Evolutionary conservation across 2,329 filamentous ascomycete genomes (phyloP).

Genomic region (Fusarium virguliforme): DNA sequence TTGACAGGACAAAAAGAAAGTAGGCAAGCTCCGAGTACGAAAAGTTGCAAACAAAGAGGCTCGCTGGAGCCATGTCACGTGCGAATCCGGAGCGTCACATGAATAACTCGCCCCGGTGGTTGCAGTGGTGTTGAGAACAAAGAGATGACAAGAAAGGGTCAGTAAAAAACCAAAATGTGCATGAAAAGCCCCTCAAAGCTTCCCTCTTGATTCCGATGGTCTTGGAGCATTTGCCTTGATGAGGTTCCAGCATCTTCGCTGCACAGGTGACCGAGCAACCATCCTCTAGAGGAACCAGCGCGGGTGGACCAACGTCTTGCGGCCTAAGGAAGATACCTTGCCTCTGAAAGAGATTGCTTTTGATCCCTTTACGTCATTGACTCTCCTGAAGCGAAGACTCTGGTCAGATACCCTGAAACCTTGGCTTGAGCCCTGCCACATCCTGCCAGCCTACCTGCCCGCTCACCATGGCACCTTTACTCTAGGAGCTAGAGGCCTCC

Average conservation of each 20-base stretch:
- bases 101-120: neutral
- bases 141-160: neutral
- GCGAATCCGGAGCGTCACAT: neutral
- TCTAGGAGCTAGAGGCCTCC: neutral
- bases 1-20: neutral
- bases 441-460: neutral
- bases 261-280: neutral
- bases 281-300: neutral
- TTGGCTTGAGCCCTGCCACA: neutral
- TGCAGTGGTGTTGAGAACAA: neutral
- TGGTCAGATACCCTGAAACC: slow-evolving; percentile 4
- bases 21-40: neutral
- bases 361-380: neutral
- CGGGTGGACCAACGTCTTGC: neutral
- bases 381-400: neutral
- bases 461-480: neutral
- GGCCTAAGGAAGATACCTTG: neutral
- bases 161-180: neutral
- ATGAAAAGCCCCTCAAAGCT: neutral
- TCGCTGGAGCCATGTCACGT: slow-evolving; percentile 1
- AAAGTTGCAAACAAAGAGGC: neutral
- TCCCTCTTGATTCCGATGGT: neutral
- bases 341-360: neutral
- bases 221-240: neutral
- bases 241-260: neutral